These are phyloP conservation scores for Cucurbitaria berberidis DNA, from an alignment of 2,329 filamentous ascomycete species.

Conservation along the genomic window DNA sequence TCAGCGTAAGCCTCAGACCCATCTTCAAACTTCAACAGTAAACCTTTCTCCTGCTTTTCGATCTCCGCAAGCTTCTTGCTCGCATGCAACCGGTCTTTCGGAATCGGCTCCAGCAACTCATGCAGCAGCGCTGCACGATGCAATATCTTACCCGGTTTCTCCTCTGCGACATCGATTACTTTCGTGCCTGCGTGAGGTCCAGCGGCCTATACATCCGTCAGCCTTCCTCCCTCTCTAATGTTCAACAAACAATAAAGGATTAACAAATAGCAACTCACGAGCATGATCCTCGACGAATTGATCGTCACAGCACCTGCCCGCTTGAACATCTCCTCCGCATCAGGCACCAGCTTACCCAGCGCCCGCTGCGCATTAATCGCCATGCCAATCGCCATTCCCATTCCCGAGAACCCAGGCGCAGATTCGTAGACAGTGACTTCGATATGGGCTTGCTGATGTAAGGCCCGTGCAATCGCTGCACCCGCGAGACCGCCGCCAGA, in stretches of 20 bases:
- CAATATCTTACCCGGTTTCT: conserved; percentile 15
- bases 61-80: conserved; percentile 9
- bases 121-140: conserved; percentile 15
- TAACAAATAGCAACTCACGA: background rate
- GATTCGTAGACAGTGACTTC: conserved; percentile 48
- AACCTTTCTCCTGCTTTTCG: background rate
- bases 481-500: conserved; percentile 50
- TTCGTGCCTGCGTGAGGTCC: background rate
- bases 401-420: conserved; percentile 36
- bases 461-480: conserved; percentile 43
- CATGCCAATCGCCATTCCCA: conserved; percentile 49
- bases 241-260: conserved; percentile 13
- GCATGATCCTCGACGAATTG: background rate
- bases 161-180: conserved; percentile 12
- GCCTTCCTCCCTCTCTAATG: background rate
- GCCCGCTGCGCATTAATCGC: conserved; percentile 42
- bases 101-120: conserved; percentile 14
- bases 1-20: conserved; percentile 35
- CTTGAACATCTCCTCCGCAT: background rate
- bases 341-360: background rate
- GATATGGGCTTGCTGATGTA: conserved; percentile 42
- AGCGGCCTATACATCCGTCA: background rate
- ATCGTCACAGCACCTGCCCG: conserved; percentile 2
- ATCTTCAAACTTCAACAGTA: conserved; percentile 53
- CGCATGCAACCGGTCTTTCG: conserved; percentile 3